phyloP scores from a whole-genome alignment of 352 stramenopile genomes.

The Pythium coloratum region DNA sequence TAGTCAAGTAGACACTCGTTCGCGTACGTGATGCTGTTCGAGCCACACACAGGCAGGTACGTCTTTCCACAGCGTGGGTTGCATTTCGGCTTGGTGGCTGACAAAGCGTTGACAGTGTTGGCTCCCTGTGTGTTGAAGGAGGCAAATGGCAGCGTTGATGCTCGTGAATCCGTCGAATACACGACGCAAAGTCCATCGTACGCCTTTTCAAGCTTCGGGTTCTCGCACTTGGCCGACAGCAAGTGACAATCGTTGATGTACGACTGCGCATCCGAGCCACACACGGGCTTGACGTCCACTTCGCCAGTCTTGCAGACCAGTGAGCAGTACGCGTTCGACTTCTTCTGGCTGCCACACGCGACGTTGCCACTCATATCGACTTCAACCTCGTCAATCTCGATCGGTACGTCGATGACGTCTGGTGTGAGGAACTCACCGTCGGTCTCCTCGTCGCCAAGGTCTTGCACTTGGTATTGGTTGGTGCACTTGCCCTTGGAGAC shows the following conservation, averaged over 20 bases:
- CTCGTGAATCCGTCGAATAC: neutral
- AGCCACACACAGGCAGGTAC: slow-evolving; percentile 61
- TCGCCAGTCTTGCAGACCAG: slow-evolving; percentile 22
- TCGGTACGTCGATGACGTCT: slow-evolving; percentile 9
- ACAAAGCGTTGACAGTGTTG: neutral
- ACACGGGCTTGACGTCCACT: slow-evolving; percentile 30
- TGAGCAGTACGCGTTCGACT: slow-evolving; percentile 16
- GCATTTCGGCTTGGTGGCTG: slow-evolving; percentile 30
- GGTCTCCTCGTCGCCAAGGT: neutral
- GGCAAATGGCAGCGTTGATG: neutral
- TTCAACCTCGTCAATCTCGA: slow-evolving; percentile 17
- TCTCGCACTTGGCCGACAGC: slow-evolving; percentile 48
- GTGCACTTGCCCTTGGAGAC: slow-evolving; percentile 7
- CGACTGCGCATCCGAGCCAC: slow-evolving; percentile 35
- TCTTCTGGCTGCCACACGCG: neutral
- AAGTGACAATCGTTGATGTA: slow-evolving; percentile 47
- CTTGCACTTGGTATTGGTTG: neutral
- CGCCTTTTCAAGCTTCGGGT: slow-evolving; percentile 42
- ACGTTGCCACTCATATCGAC: slow-evolving; percentile 6
- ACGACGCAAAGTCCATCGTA: slow-evolving; percentile 36
- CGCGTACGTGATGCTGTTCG: slow-evolving; percentile 60
- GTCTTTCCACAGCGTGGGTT: slow-evolving; percentile 46
- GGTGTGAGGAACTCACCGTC: neutral
- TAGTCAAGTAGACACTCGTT: slow-evolving; percentile 61
- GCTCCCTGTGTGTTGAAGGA: slow-evolving; percentile 13